Conservation (phyloP, 345 rosid genomes). For the Erysimum cheiranthoides region DNA sequence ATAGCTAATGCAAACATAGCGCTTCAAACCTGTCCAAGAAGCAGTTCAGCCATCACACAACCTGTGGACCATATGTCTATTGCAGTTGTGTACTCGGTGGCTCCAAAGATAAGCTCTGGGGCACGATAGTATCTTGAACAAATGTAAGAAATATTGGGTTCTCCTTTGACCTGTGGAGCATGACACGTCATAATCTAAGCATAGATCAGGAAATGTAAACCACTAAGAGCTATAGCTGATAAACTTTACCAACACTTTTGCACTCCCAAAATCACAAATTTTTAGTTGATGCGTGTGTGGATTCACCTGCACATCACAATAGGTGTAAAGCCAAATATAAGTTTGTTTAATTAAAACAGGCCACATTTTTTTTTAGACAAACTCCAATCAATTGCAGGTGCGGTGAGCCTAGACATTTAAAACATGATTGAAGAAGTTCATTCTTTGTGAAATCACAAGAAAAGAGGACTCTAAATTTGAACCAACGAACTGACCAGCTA, state of each 20-base stretch:
- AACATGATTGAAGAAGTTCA: not conserved
- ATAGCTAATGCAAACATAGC: not conserved
- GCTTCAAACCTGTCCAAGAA: slow-evolving; percentile 69
- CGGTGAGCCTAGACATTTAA: not conserved
- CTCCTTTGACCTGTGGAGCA: slow-evolving; percentile 71
- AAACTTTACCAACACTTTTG: slow-evolving; percentile 73
- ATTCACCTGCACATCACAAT: slow-evolving; percentile 59
- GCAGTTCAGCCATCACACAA: slow-evolving; percentile 87
- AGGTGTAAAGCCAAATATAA: not conserved
- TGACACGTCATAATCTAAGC: slow-evolving; percentile 21
- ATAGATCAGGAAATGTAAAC: not conserved
- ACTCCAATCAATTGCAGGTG: not conserved
- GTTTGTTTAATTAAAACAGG: not conserved
- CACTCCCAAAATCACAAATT: slow-evolving; percentile 91
- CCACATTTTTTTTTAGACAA: too few relatives aligned
- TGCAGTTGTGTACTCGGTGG: slow-evolving; percentile 85
- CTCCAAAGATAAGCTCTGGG: slow-evolving; percentile 88
- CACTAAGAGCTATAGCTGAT: slow-evolving; percentile 10
- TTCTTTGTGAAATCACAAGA: not conserved
- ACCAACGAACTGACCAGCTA: not conserved
- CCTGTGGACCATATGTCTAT: slow-evolving; percentile 91
- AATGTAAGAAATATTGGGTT: slow-evolving; percentile 82
- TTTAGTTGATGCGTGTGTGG: slow-evolving; percentile 82
- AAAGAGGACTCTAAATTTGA: not conserved
- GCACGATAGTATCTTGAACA: slow-evolving; percentile 88